A percentile compares a stretch with the other conserved stretches of the same genome.
These are phyloP conservation scores for Zygnema cylindricum DNA, from an alignment of 139 green algal genomes.

Conservation along the genomic window DNA sequence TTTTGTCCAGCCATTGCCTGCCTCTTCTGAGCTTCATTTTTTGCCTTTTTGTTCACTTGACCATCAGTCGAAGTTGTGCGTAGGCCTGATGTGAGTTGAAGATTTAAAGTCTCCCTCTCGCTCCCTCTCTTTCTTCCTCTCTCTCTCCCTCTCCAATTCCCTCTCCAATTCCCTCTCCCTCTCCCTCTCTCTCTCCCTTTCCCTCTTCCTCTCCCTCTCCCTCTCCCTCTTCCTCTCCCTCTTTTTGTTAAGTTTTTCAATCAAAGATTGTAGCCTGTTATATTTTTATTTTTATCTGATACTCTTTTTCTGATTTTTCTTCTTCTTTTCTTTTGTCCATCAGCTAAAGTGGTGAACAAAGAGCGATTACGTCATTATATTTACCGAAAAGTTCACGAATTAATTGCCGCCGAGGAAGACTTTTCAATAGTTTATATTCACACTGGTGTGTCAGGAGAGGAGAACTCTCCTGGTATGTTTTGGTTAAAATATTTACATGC, in stretches of 20 bases:
- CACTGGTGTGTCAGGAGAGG: neutral
- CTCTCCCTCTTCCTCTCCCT: no score
- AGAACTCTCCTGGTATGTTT: constrained; percentile 3
- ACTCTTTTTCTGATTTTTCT: neutral
- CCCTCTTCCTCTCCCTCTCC: neutral
- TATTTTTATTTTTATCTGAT: no score
- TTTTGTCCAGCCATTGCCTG: no score
- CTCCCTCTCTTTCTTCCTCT: neutral
- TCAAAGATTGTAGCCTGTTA: no score
- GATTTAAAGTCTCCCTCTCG: neutral
- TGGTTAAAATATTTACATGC: neutral
- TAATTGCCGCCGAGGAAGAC: neutral
- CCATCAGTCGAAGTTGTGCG: no score
- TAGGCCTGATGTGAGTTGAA: no score
- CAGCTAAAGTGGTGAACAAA: neutral
- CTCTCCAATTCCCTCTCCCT: neutral
- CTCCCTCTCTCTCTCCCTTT: neutral
- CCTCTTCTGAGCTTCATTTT: no score
- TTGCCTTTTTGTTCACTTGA: no score
- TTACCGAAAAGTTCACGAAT: constrained; percentile 11
- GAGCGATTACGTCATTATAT: constrained; percentile 1
- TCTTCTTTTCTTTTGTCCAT: neutral
- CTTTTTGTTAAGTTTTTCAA: no score
- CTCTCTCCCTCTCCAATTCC: neutral
- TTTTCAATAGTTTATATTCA: constrained; percentile 11